A percentile compares a stretch with the other conserved stretches of the same genome.
phyloP scores from a whole-genome alignment of 192 early-diverging fungal genomes.

The Piromyces sp. region DNA sequence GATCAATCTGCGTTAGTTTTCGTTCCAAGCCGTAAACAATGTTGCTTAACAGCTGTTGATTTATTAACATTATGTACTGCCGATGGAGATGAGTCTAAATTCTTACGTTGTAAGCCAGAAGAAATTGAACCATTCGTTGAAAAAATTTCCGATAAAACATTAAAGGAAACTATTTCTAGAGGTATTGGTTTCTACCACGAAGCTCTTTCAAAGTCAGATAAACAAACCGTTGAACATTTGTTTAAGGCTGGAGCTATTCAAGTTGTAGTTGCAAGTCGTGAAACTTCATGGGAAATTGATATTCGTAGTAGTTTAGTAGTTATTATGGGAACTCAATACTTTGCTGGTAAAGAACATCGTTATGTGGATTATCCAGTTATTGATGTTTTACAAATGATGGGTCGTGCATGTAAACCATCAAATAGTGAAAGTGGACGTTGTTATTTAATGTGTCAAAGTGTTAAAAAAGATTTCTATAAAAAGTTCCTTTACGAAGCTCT shows the following conservation, averaged over 20 bases:
- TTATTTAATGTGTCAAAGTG: conserved; percentile 83
- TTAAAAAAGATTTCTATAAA: conserved; percentile 94
- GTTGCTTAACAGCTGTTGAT: conserved; percentile 68
- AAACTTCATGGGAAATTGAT: conserved; percentile 81
- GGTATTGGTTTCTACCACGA: conserved; percentile 91
- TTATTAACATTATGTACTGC: conserved; percentile 63
- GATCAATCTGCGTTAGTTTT: conserved; percentile 72
- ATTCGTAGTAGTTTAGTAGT: conserved; percentile 57
- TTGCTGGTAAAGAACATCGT: conserved; percentile 80
- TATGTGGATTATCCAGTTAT: conserved; percentile 91
- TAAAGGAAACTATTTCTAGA: conserved; percentile 48
- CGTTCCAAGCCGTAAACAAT: conserved; percentile 79
- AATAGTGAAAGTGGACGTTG: conserved; percentile 45
- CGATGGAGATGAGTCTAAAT: conserved; percentile 50
- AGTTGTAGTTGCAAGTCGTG: conserved; percentile 74
- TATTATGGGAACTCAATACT: conserved; percentile 94
- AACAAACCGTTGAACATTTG: conserved; percentile 48
- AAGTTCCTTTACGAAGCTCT: conserved; percentile 92
- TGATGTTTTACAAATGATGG: conserved; percentile 98
- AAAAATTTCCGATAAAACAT: conserved; percentile 49
- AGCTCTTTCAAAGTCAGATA: conserved; percentile 59
- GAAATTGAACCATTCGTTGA: conserved; percentile 41
- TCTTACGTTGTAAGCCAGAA: conserved; percentile 48
- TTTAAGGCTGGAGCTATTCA: conserved; percentile 65
- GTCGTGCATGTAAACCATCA: conserved; percentile 57